Evolutionary conservation across 768 basidiomycete species (phyloP), one percentile per base, ranked within the genome.

Genomic region (Hortiboletus campestris): DNA sequence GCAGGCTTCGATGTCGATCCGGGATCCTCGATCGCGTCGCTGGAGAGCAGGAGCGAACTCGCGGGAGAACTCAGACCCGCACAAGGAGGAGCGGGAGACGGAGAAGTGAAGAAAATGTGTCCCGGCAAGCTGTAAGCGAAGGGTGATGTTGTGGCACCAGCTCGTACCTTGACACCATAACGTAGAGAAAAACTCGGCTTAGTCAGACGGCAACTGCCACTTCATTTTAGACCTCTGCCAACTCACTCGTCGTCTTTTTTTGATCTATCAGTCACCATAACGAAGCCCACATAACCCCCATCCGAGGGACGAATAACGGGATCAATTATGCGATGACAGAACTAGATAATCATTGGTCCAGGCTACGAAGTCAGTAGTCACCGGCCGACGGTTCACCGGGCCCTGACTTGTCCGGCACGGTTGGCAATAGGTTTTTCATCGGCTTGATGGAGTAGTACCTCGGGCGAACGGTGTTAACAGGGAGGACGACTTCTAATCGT

Each of bases 131-230:
- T n/a, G 38, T 45, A 56, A 63, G 57, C 56, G 60, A 59, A 49
- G 44, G 49, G 38, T 52, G 39, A 49, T 51, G 36, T n/a, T 52
- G 51, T 60, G 43, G 35, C 43, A 55, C 31, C 2, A 39, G 34
- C 49, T 43, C 16, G 59, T 42, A 25, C 52, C 53, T 57, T 38
- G 55, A 34, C 63, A 42, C 49, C 59, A 51, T 64, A 55, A 46
- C 53, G 52, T 20, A 54, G 11, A 36, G 45, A 46, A 54, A 53
- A 61, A 63, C 48, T 25, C 6, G 11, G 65, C 65, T 67, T 70
- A 67, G 65, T 71, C 68, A 71, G 69, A 59, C 67, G 67, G 69
- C 46, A 67, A 58, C 46, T 46, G 57, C 65, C 67, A 68, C 60
- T 65, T 41, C 46, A 62, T 47, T 51, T 47, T 43, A 34, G 32